Evolutionary conservation across 2,329 filamentous ascomycete species (phyloP).

Genomic region (Paracamarosporium sp.): DNA sequence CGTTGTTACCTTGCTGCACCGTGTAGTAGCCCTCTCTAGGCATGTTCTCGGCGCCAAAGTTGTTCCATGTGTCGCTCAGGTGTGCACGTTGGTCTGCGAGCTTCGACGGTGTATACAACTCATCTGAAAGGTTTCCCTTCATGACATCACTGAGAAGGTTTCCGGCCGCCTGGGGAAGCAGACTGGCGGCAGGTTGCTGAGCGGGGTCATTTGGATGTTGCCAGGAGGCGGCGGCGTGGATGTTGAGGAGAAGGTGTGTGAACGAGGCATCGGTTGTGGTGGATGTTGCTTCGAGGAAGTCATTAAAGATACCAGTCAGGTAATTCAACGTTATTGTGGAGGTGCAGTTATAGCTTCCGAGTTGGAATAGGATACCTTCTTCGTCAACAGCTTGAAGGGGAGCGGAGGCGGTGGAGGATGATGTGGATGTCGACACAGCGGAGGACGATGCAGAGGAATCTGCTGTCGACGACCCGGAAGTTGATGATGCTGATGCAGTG

Average conservation of each 20-base stretch:
- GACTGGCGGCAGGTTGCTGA: conserved; percentile 45
- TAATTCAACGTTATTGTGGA: conserved; percentile 57
- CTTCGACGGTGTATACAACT: conserved; percentile 61
- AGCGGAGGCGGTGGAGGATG: conserved; percentile 15
- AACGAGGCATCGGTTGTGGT: conserved; percentile 63
- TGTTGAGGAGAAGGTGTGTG: conserved; percentile 62
- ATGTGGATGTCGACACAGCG: conserved; percentile 6
- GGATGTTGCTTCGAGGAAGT: conserved; percentile 61
- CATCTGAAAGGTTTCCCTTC: conserved; percentile 54
- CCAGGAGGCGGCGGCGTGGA: conserved; percentile 60
- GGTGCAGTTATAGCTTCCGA: conserved; percentile 64
- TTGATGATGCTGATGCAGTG: neutral
- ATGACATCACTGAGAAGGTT: conserved; percentile 58
- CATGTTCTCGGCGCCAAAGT: conserved; percentile 44
- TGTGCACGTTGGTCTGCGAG: conserved; percentile 61
- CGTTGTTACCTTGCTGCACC: conserved; percentile 43
- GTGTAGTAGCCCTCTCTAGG: conserved; percentile 62
- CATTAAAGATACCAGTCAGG: conserved; percentile 57
- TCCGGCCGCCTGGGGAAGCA: conserved; percentile 51
- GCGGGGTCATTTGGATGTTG: conserved; percentile 50
- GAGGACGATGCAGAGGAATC: conserved; percentile 1
- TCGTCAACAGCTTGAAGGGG: conserved; percentile 22
- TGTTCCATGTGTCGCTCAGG: conserved; percentile 66
- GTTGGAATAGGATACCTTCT: conserved; percentile 46
- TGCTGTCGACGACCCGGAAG: neutral